Evolutionary conservation across 2,329 filamentous ascomycete species (phyloP).

Genomic region (Lachnellula hyalina): DNA sequence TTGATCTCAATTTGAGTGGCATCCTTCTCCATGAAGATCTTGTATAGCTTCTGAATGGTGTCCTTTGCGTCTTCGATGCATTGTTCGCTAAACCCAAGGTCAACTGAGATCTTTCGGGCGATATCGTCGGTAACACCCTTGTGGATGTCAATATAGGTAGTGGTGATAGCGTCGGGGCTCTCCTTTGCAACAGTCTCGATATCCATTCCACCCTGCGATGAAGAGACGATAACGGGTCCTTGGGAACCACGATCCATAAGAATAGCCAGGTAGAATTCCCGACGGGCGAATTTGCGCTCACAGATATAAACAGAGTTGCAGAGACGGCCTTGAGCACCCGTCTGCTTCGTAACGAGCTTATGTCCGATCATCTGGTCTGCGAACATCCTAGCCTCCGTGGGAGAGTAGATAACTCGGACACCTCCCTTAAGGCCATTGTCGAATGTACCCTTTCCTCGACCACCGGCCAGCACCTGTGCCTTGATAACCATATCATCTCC

Average conservation of each 20-base stretch:
- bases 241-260: constrained; percentile 95
- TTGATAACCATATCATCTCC: constrained; percentile 99
- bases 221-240: constrained; percentile 91
- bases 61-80: constrained; percentile 93
- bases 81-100: constrained; percentile 96
- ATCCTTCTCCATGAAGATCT: constrained; percentile 97
- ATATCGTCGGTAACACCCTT: constrained; percentile 93
- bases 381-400: constrained; percentile 93
- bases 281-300: constrained; percentile 98
- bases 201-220: constrained; percentile 98
- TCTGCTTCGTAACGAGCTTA: constrained; percentile 99
- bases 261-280: constrained; percentile 98
- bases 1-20: constrained; percentile 99
- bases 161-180: constrained; percentile 90
- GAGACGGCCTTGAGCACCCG: constrained; percentile 83
- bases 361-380: constrained; percentile 99
- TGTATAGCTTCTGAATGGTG: constrained; percentile 98
- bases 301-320: constrained; percentile 99
- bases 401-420: constrained; percentile 98
- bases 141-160: constrained; percentile 91
- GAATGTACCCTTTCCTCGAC: constrained; percentile 95
- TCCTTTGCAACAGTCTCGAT: constrained; percentile 99
- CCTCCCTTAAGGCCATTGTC: constrained; percentile 98
- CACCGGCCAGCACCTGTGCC: constrained; percentile 96
- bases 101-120: constrained; percentile 78